A percentile compares a stretch with the other conserved stretches of the same genome.
phyloP scores from a whole-genome alignment of 176 grass and related monocot genomes.

The Tuctoria greenei region DNA sequence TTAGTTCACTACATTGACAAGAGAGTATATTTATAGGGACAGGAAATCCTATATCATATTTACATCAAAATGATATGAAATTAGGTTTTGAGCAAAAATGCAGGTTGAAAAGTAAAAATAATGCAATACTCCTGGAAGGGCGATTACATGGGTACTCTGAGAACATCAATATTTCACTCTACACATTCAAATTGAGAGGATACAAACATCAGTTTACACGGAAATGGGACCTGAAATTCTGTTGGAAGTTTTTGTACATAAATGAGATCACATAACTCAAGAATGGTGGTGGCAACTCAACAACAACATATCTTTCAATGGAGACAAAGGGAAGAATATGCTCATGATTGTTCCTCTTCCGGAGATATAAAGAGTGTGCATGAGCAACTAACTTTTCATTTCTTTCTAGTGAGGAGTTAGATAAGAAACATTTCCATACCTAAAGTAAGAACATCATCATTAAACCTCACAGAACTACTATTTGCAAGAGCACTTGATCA shows the following conservation, averaged over 20 bases:
- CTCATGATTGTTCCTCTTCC: neutral
- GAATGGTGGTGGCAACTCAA: neutral
- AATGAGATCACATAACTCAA: constrained; percentile 6
- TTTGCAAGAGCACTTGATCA: neutral
- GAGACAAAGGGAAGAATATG: neutral
- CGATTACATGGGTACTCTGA: neutral
- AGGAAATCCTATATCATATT: neutral
- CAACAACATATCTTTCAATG: neutral
- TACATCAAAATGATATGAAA: constrained; percentile 25
- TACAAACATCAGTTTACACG: neutral
- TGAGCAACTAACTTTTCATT: neutral
- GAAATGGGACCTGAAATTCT: neutral
- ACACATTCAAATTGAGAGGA: neutral
- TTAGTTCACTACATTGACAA: constrained; percentile 54
- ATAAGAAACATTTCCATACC: neutral
- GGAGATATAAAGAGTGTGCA: neutral
- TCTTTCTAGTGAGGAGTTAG: constrained; percentile 9
- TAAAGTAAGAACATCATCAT: neutral
- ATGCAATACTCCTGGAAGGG: constrained; percentile 9
- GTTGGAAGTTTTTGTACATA: neutral
- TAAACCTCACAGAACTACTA: neutral
- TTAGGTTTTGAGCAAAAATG: neutral
- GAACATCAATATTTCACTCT: constrained; percentile 2
- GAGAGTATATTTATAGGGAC: neutral
- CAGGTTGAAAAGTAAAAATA: constrained; percentile 6